These are phyloP conservation scores for Aspergillus ruber DNA, from an alignment of 2,329 filamentous ascomycete species.

Conservation along the genomic window DNA sequence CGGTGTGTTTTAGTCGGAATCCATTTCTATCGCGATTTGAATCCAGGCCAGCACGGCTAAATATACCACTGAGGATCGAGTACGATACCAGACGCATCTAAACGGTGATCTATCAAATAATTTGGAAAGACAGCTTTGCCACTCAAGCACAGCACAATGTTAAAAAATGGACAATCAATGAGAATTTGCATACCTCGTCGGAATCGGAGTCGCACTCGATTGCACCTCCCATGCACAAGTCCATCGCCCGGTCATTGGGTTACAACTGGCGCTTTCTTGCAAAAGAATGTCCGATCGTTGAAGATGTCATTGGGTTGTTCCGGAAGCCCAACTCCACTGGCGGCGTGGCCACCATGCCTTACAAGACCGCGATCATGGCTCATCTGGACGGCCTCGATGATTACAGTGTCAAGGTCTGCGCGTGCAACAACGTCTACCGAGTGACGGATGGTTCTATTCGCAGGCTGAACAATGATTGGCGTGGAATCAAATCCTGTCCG, in stretches of 20 bases:
- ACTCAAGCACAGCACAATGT: background rate
- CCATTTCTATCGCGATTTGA: no score
- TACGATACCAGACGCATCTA: no score
- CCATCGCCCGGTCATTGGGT: slow-evolving; percentile 29
- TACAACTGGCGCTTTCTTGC: slow-evolving; percentile 31
- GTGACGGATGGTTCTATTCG: slow-evolving; percentile 16
- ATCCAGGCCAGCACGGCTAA: no score
- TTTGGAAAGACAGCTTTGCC: background rate
- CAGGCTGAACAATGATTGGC: slow-evolving; percentile 42
- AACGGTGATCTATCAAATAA: no score
- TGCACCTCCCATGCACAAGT: slow-evolving; percentile 36
- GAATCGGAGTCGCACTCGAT: slow-evolving; percentile 39
- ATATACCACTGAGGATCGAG: no score
- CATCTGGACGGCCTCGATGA: slow-evolving; percentile 30
- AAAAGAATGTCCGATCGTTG: slow-evolving; percentile 24
- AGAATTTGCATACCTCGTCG: slow-evolving; percentile 29
- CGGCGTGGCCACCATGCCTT: slow-evolving; percentile 39
- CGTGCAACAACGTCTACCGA: slow-evolving; percentile 18
- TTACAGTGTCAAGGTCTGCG: slow-evolving; percentile 29
- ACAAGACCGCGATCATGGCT: slow-evolving; percentile 31
- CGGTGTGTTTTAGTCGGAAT: no score
- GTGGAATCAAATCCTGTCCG: slow-evolving; percentile 35
- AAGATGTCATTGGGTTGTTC: slow-evolving; percentile 26
- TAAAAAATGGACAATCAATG: background rate
- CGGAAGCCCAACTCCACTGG: slow-evolving; percentile 23